A percentile compares a stretch with the other conserved stretches of the same genome.
phyloP scores from a whole-genome alignment of 2,329 filamentous ascomycete species.

The Alternaria sp. region DNA sequence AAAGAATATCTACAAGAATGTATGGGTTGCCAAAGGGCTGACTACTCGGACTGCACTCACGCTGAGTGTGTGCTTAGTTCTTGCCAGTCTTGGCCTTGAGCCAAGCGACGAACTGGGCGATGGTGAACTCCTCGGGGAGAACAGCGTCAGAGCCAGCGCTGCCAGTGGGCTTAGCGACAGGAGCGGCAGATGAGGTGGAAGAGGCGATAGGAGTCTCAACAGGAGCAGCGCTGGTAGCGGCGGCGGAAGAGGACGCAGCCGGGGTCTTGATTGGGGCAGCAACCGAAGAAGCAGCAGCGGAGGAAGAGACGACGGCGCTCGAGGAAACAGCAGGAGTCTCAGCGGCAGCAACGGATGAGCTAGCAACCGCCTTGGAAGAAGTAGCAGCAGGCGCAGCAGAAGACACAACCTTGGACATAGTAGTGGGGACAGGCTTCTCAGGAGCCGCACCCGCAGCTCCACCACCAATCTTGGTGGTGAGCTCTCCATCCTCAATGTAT shows the following conservation, averaged over 20 bases:
- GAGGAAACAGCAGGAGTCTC: constrained; percentile 15
- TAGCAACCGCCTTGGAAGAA: background rate
- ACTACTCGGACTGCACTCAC: background rate
- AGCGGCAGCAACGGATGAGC: background rate
- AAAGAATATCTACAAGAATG: constrained; percentile 24
- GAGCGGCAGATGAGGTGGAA: constrained; percentile 4
- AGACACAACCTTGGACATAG: background rate
- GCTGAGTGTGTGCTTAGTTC: constrained; percentile 1
- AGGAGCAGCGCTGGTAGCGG: constrained; percentile 2
- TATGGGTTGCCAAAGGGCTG: background rate
- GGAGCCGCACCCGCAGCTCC: constrained; percentile 20
- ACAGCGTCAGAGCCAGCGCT: constrained; percentile 19
- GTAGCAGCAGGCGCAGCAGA: background rate
- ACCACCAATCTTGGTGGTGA: constrained; percentile 38
- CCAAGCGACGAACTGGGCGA: constrained; percentile 37
- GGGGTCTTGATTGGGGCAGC: constrained; percentile 3
- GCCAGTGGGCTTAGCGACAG: constrained; percentile 14
- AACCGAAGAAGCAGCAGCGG: constrained; percentile 2
- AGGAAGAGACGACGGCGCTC: background rate
- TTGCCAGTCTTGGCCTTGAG: constrained; percentile 24
- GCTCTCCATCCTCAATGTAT: constrained; percentile 68
- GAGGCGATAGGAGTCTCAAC: constrained; percentile 10
- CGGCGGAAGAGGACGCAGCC: constrained; percentile 9
- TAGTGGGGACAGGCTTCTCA: background rate
- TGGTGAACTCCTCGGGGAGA: constrained; percentile 34